Conservation (phyloP, 768 basidiomycete genomes). For the Tremella mesenterica region DNA sequence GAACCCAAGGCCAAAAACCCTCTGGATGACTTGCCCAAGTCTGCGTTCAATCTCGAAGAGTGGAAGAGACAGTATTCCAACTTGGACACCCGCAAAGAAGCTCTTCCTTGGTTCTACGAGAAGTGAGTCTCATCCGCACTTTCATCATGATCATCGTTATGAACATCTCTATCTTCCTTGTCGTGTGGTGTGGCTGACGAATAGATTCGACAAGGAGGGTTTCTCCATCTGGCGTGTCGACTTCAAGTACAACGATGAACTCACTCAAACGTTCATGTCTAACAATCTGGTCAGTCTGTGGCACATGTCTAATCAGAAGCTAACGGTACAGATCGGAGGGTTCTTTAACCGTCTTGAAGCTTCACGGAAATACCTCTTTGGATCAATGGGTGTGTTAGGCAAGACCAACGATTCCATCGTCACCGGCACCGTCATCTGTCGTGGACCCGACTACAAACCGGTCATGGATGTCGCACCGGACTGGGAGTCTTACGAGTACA, state of each 20-base stretch:
- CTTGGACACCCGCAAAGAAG: slow-evolving; percentile 86
- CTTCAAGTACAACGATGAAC: slow-evolving; percentile 94
- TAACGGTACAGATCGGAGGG: slow-evolving; percentile 58
- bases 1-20: slow-evolving; percentile 94
- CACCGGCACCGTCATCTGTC: slow-evolving; percentile 68
- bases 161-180: neutral
- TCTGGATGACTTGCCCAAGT: slow-evolving; percentile 72
- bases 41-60: slow-evolving; percentile 53
- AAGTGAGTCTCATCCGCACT: slow-evolving; percentile 54
- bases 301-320: neutral
- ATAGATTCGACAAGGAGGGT: slow-evolving; percentile 75
- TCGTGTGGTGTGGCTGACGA: neutral
- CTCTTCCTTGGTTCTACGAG: slow-evolving; percentile 94
- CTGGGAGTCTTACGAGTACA: slow-evolving; percentile 73
- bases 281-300: slow-evolving; percentile 54
- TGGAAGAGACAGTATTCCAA: slow-evolving; percentile 98
- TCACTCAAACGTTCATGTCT: slow-evolving; percentile 89
- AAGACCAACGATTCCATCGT: slow-evolving; percentile 67
- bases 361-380: slow-evolving; percentile 93
- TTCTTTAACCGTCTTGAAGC: slow-evolving; percentile 97
- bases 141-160: too few species aligned
- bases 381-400: slow-evolving; percentile 84
- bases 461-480: slow-evolving; percentile 39
- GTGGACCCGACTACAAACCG: slow-evolving; percentile 54
- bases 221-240: slow-evolving; percentile 86